Percentiles rank a stretch among this genome's conserved stretches.
phyloP scores from a whole-genome alignment of 2,329 filamentous ascomycete species.

The Colletotrichum euphorbiae region DNA sequence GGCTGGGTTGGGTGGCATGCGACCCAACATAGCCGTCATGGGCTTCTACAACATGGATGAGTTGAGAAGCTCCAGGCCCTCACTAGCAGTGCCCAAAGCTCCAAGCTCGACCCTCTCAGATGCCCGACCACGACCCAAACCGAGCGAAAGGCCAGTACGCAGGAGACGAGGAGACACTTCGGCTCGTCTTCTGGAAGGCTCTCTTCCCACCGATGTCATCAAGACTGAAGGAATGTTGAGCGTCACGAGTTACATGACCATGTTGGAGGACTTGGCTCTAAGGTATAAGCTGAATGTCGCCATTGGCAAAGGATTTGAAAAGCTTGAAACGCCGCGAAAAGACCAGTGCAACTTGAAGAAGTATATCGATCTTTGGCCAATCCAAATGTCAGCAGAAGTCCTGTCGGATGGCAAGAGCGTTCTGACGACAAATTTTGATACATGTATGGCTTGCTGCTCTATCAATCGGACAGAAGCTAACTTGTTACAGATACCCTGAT shows the following conservation, averaged over 20 bases:
- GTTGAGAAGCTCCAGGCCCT: slow-evolving; percentile 69
- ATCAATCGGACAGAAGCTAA: background rate
- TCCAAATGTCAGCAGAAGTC: slow-evolving; percentile 91
- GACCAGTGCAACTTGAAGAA: slow-evolving; percentile 73
- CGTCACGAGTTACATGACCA: slow-evolving; percentile 80
- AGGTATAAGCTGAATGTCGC: slow-evolving; percentile 86
- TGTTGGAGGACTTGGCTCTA: slow-evolving; percentile 84
- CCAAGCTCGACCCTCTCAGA: slow-evolving; percentile 52
- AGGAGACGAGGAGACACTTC: slow-evolving; percentile 66
- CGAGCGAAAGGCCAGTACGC: slow-evolving; percentile 46
- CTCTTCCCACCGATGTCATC: slow-evolving; percentile 76
- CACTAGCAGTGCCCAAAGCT: slow-evolving; percentile 66
- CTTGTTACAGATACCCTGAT: slow-evolving; percentile 74
- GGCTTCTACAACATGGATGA: slow-evolving; percentile 86
- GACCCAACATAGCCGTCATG: slow-evolving; percentile 86
- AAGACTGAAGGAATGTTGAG: slow-evolving; percentile 76
- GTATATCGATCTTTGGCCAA: slow-evolving; percentile 90
- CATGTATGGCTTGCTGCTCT: slow-evolving; percentile 66
- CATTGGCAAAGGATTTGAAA: slow-evolving; percentile 83
- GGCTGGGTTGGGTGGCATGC: slow-evolving; percentile 86
- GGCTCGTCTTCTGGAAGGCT: slow-evolving; percentile 65
- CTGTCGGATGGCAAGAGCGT: slow-evolving; percentile 74
- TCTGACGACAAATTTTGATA: slow-evolving; percentile 90
- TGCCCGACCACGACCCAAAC: slow-evolving; percentile 47
- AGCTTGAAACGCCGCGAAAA: slow-evolving; percentile 76